Evolutionary conservation across 805 yeast genomes (phyloP), one percentile per base, ranked within the genome.

Genomic region (Starmerella davenportii): DNA sequence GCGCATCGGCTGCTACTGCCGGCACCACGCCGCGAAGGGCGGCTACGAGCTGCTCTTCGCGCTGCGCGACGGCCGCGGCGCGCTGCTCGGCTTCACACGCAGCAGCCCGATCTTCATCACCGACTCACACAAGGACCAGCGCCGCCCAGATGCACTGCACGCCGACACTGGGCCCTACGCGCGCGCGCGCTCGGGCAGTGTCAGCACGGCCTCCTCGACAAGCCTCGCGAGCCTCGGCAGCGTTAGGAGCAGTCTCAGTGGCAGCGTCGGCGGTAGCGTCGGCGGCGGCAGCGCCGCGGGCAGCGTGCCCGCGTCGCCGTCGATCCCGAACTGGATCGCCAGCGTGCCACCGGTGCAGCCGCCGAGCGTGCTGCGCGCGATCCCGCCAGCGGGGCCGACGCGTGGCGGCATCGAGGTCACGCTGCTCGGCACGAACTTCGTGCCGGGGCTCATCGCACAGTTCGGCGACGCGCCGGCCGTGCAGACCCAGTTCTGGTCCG

Each of bases 371-470:
- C 87, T 82, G 55, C 68, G 94, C 42, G 77, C 90, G 9, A 85
- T 90, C 41, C 99, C 99, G 1, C 77, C 92, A 0, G 90, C 80
- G 56, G 99, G 99, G 2, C 93, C 95, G 8, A 70, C 84, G 11
- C 69, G 94, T 45, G 99, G 99, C 47, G 99, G 98, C 15, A 76
- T 85, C 32, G 99, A 90, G 56, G 80, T 90, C 5, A 90, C 98
- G 0, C 61, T 90, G 36, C 63, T 90, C 33, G 98, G 98, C 2
- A 68, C 75, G 36, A 79, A 82, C 42, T 90, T 90, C 65, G 73
- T 76, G 38, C 79, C 78, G 15, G 94, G 93, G 0, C 62, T 87
- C 41, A 63, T 65, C 19, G 94, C 87, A 14, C 77, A 77, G 58
- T 90, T 90, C 60, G 98, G 98, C 25, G 73, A 59, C 11, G 44